Conservation (phyloP, 1,139 yeast genomes). For the Casaregolazyma suthepensis region DNA sequence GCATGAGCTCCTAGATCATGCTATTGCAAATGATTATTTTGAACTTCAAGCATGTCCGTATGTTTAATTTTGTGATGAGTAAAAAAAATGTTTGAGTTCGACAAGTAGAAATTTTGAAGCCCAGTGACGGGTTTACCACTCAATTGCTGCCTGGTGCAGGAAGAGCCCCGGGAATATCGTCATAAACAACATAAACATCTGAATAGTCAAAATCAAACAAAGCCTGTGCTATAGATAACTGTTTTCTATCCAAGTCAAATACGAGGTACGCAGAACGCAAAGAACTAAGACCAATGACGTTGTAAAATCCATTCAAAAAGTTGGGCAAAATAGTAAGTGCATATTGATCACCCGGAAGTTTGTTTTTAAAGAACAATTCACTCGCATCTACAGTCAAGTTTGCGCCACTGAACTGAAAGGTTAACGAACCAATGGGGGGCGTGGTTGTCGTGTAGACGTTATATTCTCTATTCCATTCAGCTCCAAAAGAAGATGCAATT, state of each 20-base stretch:
- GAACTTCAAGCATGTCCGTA: too few relatives aligned
- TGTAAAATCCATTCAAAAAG: constrained; percentile 19
- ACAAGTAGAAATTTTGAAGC: too few relatives aligned
- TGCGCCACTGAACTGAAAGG: constrained; percentile 27
- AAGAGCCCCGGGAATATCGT: constrained; percentile 16
- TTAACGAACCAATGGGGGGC: constrained; percentile 18
- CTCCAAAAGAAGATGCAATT: constrained; percentile 22
- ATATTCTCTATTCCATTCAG: constrained; percentile 17
- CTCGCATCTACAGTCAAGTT: constrained; percentile 24
- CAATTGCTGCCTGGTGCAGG: constrained; percentile 2
- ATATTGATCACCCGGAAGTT: constrained; percentile 18
- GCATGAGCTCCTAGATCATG: too few relatives aligned
- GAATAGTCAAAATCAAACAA: constrained; percentile 6
- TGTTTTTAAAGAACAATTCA: constrained; percentile 24
- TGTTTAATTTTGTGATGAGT: too few relatives aligned
- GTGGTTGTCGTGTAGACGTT: constrained; percentile 21
- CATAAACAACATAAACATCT: constrained; percentile 16
- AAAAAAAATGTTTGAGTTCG: too few relatives aligned
- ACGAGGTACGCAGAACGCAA: constrained; percentile 72
- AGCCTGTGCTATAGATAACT: constrained; percentile 65
- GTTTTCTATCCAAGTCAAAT: constrained; percentile 61
- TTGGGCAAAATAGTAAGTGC: constrained; percentile 27
- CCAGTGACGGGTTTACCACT: too few relatives aligned
- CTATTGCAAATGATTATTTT: too few relatives aligned
- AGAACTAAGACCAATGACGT: constrained; percentile 68